phyloP scores from a whole-genome alignment of 2,329 filamentous ascomycete genomes.

The Scytalidium sp. region DNA sequence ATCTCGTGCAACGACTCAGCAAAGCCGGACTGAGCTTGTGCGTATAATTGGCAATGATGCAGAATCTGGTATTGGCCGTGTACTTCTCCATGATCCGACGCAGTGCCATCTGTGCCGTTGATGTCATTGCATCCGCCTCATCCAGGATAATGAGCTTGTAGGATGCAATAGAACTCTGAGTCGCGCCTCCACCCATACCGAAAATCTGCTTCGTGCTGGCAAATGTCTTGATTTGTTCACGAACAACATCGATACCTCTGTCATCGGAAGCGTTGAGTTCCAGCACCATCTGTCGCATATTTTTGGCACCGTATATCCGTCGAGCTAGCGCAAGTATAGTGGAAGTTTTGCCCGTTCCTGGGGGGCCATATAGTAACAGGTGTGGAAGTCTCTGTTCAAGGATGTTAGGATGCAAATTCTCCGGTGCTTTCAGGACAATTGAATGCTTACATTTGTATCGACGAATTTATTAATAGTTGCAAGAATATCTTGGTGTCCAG shows the following conservation, averaged over 20 bases:
- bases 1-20: conserved; percentile 88
- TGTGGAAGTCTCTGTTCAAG: conserved; percentile 71
- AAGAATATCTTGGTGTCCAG: conserved; percentile 94
- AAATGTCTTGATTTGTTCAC: conserved; percentile 99
- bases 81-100: conserved; percentile 99
- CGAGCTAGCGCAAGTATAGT: conserved; percentile 91
- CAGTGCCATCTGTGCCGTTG: conserved; percentile 95
- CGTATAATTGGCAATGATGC: conserved; percentile 98
- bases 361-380: conserved; percentile 93
- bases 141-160: conserved; percentile 98
- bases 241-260: conserved; percentile 93
- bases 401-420: conserved; percentile 6
- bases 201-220: conserved; percentile 98
- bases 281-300: conserved; percentile 97
- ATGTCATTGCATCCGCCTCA: conserved; percentile 99
- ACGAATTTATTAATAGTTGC: conserved; percentile 98
- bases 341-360: conserved; percentile 95
- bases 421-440: background rate
- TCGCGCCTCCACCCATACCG: conserved; percentile 53
- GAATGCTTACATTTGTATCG: conserved; percentile 68
- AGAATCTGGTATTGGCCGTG: conserved; percentile 95
- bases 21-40: conserved; percentile 95
- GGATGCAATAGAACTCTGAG: conserved; percentile 54
- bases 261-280: conserved; percentile 98
- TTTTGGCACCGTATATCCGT: conserved; percentile 85